Evolutionary conservation across 2,329 filamentous ascomycete species (phyloP).

Genomic region (Fusarium nematophilum): DNA sequence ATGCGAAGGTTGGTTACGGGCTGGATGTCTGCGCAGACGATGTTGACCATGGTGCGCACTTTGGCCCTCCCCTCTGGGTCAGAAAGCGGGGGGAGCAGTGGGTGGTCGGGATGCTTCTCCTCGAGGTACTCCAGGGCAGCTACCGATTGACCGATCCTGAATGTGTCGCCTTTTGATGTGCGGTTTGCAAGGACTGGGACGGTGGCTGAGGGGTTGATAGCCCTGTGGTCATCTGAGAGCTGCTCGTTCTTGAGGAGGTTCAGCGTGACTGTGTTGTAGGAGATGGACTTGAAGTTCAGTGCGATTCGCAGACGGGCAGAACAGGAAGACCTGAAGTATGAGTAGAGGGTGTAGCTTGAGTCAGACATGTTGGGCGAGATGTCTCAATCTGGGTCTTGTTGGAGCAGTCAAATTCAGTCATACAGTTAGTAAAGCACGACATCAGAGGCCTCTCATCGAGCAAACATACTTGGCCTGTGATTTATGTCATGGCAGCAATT

Average conservation of each 20-base stretch:
- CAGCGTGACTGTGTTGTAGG: constrained; percentile 59
- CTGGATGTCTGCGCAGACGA: constrained; percentile 69
- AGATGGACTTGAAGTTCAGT: constrained; percentile 64
- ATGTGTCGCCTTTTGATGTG: constrained; percentile 37
- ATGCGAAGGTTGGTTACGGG: constrained; percentile 69
- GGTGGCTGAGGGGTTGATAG: constrained; percentile 64
- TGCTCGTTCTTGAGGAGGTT: constrained; percentile 68
- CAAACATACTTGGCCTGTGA: background rate
- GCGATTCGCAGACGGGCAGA: constrained; percentile 71
- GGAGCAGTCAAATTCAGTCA: background rate
- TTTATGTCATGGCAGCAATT: constrained; percentile 37
- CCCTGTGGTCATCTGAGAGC: constrained; percentile 54
- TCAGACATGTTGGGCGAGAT: constrained; percentile 34
- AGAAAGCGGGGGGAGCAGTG: constrained; percentile 62
- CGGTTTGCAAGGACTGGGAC: constrained; percentile 65
- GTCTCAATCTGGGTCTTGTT: background rate
- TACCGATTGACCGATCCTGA: constrained; percentile 66
- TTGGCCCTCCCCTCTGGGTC: constrained; percentile 57
- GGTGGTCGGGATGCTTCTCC: constrained; percentile 58
- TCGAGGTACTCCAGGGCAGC: constrained; percentile 73
- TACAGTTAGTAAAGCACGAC: background rate
- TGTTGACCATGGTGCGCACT: constrained; percentile 63
- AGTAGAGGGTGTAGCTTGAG: constrained; percentile 59
- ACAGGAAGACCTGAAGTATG: constrained; percentile 72
- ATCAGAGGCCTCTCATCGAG: no score